A percentile compares a stretch with the other conserved stretches of the same genome.
Evolutionary conservation across 768 basidiomycete genomes (phyloP).

Genomic region (Infundibulicybe gibba): DNA sequence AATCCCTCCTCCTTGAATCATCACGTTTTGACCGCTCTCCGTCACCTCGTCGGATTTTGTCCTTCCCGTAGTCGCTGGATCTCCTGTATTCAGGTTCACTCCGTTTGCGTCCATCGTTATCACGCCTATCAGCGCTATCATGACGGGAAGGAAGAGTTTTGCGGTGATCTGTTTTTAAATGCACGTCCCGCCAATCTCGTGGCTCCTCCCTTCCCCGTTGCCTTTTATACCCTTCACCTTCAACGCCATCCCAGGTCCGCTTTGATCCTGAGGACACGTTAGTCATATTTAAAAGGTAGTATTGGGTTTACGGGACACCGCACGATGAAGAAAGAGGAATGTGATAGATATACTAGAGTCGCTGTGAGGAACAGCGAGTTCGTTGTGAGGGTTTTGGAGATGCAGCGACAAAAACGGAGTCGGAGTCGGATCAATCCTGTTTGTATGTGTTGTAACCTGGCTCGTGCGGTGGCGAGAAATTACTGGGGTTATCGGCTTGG

Average conservation of each 20-base stretch:
- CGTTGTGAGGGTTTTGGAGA: neutral
- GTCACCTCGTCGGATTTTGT: constrained; percentile 15
- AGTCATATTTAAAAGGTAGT: constrained; percentile 57
- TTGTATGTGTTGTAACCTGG: constrained; percentile 1
- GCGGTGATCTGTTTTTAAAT: constrained; percentile 39
- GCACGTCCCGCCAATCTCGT: constrained; percentile 70
- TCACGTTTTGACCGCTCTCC: constrained; percentile 17
- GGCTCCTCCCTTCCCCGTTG: constrained; percentile 51
- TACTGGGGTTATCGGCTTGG: neutral
- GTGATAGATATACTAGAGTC: constrained; percentile 7
- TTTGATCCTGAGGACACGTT: constrained; percentile 82
- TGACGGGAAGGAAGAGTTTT: constrained; percentile 26
- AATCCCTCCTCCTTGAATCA: constrained; percentile 13
- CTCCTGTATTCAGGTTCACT: constrained; percentile 32
- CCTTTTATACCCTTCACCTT: constrained; percentile 49
- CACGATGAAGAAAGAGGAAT: constrained; percentile 55
- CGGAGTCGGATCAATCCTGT: neutral
- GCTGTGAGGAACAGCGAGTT: constrained; percentile 6
- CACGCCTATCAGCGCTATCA: constrained; percentile 31
- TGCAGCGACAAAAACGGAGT: neutral
- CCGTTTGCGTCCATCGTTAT: constrained; percentile 21
- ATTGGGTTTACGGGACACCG: constrained; percentile 73
- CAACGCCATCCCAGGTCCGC: constrained; percentile 67
- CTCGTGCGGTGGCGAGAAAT: constrained; percentile 2
- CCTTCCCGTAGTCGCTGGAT: constrained; percentile 26